A percentile compares a stretch with the other conserved stretches of the same genome.
These are phyloP conservation scores for Microcera coccophila DNA, from an alignment of 2,329 filamentous ascomycete genomes.

Conservation along the genomic window DNA sequence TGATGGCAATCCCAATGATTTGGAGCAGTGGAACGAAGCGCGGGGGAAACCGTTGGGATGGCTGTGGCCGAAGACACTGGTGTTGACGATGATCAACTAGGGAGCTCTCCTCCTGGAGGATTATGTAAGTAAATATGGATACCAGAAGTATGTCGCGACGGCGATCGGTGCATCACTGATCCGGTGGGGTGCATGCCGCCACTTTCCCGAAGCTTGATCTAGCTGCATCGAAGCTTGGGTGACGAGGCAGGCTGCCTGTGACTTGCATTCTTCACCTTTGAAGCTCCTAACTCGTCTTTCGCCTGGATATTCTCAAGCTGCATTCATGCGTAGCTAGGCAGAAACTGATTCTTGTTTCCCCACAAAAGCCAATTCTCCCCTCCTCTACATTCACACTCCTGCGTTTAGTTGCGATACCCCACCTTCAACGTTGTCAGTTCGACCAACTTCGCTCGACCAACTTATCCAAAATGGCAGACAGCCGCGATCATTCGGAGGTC, in stretches of 20 bases:
- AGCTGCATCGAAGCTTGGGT: constrained; percentile 10
- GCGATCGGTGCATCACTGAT: constrained; percentile 30
- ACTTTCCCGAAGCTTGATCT: constrained; percentile 13
- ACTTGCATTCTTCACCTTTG: constrained; percentile 4
- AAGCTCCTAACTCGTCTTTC: too few relatives aligned
- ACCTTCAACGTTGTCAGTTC: constrained; percentile 9
- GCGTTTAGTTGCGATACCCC: constrained; percentile 15
- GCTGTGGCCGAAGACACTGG: not conserved
- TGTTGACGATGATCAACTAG: constrained; percentile 1
- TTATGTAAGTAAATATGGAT: constrained; percentile 6
- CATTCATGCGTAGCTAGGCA: too few relatives aligned
- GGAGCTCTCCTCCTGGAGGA: too few relatives aligned
- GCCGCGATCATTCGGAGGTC: constrained; percentile 22
- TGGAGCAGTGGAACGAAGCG: not conserved
- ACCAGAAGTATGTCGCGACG: constrained; percentile 2
- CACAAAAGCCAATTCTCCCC: not conserved
- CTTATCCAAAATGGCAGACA: constrained; percentile 30
- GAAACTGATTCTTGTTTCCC: not conserved
- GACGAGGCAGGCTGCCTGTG: constrained; percentile 29
- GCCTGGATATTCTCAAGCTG: too few relatives aligned
- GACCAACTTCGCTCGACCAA: too few relatives aligned
- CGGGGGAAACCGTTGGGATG: not conserved
- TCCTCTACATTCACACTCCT: not conserved
- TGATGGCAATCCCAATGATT: not conserved
- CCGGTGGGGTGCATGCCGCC: constrained; percentile 24